Conservation (phyloP, 805 yeast genomes). For the Ogataea sp. region DNA sequence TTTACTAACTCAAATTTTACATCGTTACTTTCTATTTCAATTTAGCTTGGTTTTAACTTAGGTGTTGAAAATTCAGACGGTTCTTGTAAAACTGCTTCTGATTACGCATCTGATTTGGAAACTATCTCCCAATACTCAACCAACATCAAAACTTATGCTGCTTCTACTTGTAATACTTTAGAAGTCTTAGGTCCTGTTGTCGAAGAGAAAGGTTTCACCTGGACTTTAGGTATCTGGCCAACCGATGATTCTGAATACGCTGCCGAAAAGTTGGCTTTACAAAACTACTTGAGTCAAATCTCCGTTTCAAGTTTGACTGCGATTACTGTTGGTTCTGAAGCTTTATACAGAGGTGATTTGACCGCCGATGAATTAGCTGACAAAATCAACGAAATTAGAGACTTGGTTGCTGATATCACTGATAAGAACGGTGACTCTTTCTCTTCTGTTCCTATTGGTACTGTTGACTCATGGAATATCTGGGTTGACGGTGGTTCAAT, state of each 20-base stretch:
- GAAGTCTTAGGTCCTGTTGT: conserved; percentile 82
- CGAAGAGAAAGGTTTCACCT: conserved; percentile 64
- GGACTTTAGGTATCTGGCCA: conserved; percentile 92
- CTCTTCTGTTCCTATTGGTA: conserved; percentile 69
- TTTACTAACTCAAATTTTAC: too few relatives aligned
- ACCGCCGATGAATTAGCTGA: conserved; percentile 67
- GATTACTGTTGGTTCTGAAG: conserved; percentile 91
- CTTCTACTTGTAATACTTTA: conserved; percentile 89
- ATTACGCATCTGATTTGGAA: conserved; percentile 62
- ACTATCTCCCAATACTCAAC: conserved; percentile 50
- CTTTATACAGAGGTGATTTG: conserved; percentile 84
- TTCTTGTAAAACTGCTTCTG: conserved; percentile 65
- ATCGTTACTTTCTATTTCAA: not conserved
- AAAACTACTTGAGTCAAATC: conserved; percentile 61
- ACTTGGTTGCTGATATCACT: conserved; percentile 47
- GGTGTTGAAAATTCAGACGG: conserved; percentile 76
- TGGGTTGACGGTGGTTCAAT: conserved; percentile 69
- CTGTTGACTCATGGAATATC: conserved; percentile 94
- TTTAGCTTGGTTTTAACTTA: conserved; percentile 62
- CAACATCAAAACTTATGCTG: conserved; percentile 80
- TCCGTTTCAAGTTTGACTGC: conserved; percentile 64
- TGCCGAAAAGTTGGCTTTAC: conserved; percentile 68
- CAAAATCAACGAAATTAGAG: conserved; percentile 55
- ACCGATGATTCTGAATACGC: conserved; percentile 71
- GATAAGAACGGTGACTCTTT: conserved; percentile 82